Percentiles rank a stretch among this genome's conserved stretches.
These are phyloP conservation scores for Capsicum pubescens DNA, from an alignment of 257 asterid genomes.

Conservation along the genomic window DNA sequence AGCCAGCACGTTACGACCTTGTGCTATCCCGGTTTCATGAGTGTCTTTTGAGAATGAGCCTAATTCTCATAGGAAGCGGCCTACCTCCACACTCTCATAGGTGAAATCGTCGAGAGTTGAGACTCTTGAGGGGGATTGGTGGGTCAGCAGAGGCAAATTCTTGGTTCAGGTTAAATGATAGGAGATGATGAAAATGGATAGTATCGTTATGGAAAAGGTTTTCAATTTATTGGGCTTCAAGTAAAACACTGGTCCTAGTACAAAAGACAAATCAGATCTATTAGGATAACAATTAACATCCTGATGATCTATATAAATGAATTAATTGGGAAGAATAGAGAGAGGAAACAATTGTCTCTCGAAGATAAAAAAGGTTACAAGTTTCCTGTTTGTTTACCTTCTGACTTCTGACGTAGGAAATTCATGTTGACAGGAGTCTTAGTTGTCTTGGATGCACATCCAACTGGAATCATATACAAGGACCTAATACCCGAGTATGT, in stretches of 20 bases:
- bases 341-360: neutral
- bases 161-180: neutral
- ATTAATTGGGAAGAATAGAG: neutral
- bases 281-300: constrained; percentile 9
- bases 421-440: constrained; percentile 68
- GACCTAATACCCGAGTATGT: constrained; percentile 87
- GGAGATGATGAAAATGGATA: neutral
- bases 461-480: constrained; percentile 75
- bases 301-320: neutral
- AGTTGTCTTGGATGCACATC: constrained; percentile 87
- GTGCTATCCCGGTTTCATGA: no score
- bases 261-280: neutral
- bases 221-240: neutral
- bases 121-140: neutral
- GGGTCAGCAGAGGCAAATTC: neutral
- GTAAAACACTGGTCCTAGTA: neutral
- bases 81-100: no score
- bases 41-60: no score
- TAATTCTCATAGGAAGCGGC: no score
- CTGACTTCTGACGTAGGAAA: neutral
- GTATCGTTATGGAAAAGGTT: neutral
- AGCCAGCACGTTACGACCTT: no score
- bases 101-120: neutral
- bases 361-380: neutral
- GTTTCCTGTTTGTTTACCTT: neutral